These are phyloP conservation scores for Lentinula boryana DNA, from an alignment of 768 basidiomycete species.

Conservation along the genomic window DNA sequence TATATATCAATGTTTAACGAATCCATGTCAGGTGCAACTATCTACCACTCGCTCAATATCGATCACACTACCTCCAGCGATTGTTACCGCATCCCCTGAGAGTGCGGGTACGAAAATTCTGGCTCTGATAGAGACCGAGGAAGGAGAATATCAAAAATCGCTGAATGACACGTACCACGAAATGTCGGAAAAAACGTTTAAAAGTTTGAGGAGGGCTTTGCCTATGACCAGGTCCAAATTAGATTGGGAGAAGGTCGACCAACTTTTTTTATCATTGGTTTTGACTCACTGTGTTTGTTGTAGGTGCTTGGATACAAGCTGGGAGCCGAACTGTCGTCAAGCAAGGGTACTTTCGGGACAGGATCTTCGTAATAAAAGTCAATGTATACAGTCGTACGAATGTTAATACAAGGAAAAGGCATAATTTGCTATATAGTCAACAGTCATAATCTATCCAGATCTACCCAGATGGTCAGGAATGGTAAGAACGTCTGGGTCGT, in stretches of 20 bases:
- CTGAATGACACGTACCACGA: constrained; percentile 81
- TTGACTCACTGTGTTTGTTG: not conserved
- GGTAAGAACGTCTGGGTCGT: not conserved
- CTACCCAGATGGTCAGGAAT: not conserved
- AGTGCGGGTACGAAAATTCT: constrained; percentile 66
- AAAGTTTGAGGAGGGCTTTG: constrained; percentile 81
- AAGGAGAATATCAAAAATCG: constrained; percentile 71
- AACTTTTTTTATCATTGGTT: not conserved
- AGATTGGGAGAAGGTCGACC: constrained; percentile 87
- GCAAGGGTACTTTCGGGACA: constrained; percentile 45
- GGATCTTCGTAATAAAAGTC: constrained; percentile 15
- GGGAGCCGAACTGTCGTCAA: constrained; percentile 68
- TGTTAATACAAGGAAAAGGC: not conserved
- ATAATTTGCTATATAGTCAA: not conserved
- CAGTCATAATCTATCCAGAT: too few relatives aligned
- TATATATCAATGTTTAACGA: not conserved
- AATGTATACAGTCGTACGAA: constrained; percentile 1
- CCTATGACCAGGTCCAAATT: constrained; percentile 91
- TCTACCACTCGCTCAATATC: constrained; percentile 65
- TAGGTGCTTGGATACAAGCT: constrained; percentile 61
- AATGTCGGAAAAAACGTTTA: constrained; percentile 93
- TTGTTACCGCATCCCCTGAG: constrained; percentile 43
- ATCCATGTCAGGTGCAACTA: constrained; percentile 72
- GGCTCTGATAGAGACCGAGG: constrained; percentile 76
- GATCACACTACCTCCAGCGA: constrained; percentile 55